Conservation (phyloP, 139 green algal species). For the Tetraselmis chui region DNA sequence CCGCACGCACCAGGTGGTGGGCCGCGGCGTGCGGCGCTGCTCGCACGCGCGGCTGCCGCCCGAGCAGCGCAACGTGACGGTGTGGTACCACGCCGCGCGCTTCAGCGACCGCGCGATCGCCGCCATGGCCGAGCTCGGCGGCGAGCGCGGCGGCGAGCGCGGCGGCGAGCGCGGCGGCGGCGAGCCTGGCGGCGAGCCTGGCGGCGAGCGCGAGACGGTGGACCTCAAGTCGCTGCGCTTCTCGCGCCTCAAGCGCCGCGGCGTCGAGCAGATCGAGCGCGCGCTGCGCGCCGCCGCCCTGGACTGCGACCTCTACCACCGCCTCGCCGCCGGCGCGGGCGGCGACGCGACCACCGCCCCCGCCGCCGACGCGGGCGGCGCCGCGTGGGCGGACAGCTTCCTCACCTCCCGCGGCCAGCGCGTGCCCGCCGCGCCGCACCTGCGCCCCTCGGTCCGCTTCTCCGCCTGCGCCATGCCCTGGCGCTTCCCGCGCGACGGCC, state of each 20-base stretch:
- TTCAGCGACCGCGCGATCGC: neutral
- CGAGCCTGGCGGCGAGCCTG: too few species aligned
- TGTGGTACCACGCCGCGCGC: conserved; percentile 11
- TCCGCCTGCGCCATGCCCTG: neutral
- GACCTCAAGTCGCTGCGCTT: conserved; percentile 7
- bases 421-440: too few species aligned
- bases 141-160: too few species aligned
- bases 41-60: conserved; percentile 9
- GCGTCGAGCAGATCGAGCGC: neutral
- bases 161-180: too few species aligned
- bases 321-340: too few species aligned
- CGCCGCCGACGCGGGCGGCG: neutral
- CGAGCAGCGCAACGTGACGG: conserved; percentile 9
- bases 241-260: neutral
- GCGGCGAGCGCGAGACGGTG: conserved; percentile 12
- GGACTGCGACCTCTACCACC: neutral
- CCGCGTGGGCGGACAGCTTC: neutral
- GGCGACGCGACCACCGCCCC: too few species aligned
- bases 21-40: conserved; percentile 11
- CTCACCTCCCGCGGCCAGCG: neutral
- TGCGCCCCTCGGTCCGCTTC: too few species aligned
- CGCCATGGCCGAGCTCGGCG: too few species aligned
- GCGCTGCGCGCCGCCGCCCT: neutral
- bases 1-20: conserved; percentile 16
- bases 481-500: neutral